phyloP scores from a whole-genome alignment of 441 rosid genomes.

The Raphanus hybrid region DNA sequence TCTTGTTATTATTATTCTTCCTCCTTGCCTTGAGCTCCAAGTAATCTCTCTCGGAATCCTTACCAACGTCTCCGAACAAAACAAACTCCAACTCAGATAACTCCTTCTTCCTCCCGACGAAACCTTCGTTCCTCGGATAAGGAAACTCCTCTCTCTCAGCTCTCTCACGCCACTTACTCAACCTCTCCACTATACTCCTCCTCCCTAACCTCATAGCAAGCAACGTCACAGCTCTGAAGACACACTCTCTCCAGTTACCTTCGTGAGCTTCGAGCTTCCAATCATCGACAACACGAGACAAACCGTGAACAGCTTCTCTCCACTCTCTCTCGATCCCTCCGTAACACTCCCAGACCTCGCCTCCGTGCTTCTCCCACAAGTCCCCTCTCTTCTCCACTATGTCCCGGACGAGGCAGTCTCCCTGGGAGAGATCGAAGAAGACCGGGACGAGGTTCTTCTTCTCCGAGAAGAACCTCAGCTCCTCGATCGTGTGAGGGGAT shows the following conservation, averaged over 20 bases:
- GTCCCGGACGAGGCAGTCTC: slow-evolving; percentile 92
- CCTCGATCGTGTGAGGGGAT: slow-evolving; percentile 85
- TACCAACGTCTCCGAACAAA: slow-evolving; percentile 81
- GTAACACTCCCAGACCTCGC: slow-evolving; percentile 78
- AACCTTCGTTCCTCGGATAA: slow-evolving; percentile 75
- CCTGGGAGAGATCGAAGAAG: slow-evolving; percentile 76
- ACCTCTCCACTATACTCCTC: slow-evolving; percentile 85
- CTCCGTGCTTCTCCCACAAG: slow-evolving; percentile 93
- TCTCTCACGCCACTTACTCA: slow-evolving; percentile 84
- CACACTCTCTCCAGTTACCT: slow-evolving; percentile 93
- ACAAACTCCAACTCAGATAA: slow-evolving; percentile 83
- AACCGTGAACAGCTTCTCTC: slow-evolving; percentile 81
- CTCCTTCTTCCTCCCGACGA: slow-evolving; percentile 90
- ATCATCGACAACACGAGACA: slow-evolving; percentile 75
- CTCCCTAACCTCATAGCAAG: slow-evolving; percentile 82
- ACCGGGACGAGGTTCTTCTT: slow-evolving; percentile 90
- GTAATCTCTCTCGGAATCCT: slow-evolving; percentile 78
- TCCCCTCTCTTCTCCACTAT: slow-evolving; percentile 94
- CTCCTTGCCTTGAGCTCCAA: slow-evolving; percentile 73
- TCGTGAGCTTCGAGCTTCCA: slow-evolving; percentile 93
- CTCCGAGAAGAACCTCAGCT: slow-evolving; percentile 70
- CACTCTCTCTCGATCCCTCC: slow-evolving; percentile 93
- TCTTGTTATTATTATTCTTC: slow-evolving; percentile 46
- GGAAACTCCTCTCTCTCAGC: slow-evolving; percentile 91
- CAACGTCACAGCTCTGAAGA: slow-evolving; percentile 67